Conservation (phyloP, 768 basidiomycete genomes). For the Boletellus emodensis region DNA sequence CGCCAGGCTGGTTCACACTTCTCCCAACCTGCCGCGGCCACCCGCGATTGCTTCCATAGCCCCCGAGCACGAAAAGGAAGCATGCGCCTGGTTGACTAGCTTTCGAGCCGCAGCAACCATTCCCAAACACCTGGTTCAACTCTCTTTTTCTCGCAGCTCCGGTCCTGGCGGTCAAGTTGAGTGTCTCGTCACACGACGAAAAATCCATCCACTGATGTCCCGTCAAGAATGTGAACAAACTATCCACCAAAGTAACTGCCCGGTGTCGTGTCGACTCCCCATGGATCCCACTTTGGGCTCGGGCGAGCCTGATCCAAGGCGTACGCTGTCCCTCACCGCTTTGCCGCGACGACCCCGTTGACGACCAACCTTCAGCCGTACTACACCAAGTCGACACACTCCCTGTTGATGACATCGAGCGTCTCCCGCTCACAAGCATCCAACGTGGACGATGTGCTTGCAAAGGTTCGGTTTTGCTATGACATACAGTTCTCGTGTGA, state of each 20-base stretch:
- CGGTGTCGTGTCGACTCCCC: constrained; percentile 52
- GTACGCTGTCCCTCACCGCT: constrained; percentile 35
- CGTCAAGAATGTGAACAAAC: constrained; percentile 80
- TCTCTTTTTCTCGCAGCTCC: constrained; percentile 74
- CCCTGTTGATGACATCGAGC: constrained; percentile 66
- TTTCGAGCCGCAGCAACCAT: constrained; percentile 44
- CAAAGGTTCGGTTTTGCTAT: constrained; percentile 43
- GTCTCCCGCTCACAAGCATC: constrained; percentile 72
- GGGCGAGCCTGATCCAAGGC: constrained; percentile 40
- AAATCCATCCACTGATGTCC: not conserved
- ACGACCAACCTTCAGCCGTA: constrained; percentile 42
- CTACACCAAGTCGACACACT: constrained; percentile 64
- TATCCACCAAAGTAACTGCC: constrained; percentile 77
- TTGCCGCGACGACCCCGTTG: not conserved
- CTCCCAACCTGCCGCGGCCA: constrained; percentile 41
- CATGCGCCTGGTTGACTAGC: constrained; percentile 49
- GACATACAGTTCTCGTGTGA: not conserved
- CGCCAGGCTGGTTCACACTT: constrained; percentile 15
- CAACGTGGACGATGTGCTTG: constrained; percentile 69
- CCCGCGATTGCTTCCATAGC: constrained; percentile 37
- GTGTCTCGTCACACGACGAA: constrained; percentile 3
- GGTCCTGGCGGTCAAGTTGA: constrained; percentile 81
- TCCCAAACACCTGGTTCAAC: constrained; percentile 50
- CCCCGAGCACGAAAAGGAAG: constrained; percentile 42
- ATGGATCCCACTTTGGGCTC: constrained; percentile 74